Evolutionary conservation across 2,329 filamentous ascomycete species (phyloP).

Genomic region (Scedosporium minutisporum): DNA sequence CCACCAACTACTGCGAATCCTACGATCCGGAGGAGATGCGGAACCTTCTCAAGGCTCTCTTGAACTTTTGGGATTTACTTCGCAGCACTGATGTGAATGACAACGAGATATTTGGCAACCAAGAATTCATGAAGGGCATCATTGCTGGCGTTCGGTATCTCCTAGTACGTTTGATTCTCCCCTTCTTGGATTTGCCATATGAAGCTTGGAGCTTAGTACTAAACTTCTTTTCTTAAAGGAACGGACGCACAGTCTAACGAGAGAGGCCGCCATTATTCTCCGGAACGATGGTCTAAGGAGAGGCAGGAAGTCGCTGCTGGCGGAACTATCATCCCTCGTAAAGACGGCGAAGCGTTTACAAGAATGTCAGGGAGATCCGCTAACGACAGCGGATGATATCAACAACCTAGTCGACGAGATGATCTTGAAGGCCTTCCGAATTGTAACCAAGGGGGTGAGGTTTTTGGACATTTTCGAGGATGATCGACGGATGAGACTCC

Average conservation of each 20-base stretch:
- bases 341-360: conserved; percentile 81
- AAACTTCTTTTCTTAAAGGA: conserved; percentile 45
- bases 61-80: conserved; percentile 88
- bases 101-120: conserved; percentile 71
- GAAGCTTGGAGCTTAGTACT: background rate
- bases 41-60: conserved; percentile 72
- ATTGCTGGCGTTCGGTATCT: conserved; percentile 89
- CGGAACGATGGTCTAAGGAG: conserved; percentile 66
- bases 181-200: background rate
- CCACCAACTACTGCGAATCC: conserved; percentile 94
- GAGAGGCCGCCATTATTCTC: conserved; percentile 68
- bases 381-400: conserved; percentile 43
- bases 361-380: conserved; percentile 50
- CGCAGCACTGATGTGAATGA: conserved; percentile 68
- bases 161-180: conserved; percentile 50
- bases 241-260: conserved; percentile 75
- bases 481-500: conserved; percentile 26
- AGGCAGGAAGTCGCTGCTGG: conserved; percentile 77
- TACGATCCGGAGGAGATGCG: conserved; percentile 86
- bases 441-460: conserved; percentile 80
- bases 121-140: conserved; percentile 88
- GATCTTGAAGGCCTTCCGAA: conserved; percentile 86
- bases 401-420: conserved; percentile 84
- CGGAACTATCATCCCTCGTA: conserved; percentile 81
- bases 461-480: conserved; percentile 82